Conservation (phyloP, 148 eudicot genomes). For the Bassia scoparia region DNA sequence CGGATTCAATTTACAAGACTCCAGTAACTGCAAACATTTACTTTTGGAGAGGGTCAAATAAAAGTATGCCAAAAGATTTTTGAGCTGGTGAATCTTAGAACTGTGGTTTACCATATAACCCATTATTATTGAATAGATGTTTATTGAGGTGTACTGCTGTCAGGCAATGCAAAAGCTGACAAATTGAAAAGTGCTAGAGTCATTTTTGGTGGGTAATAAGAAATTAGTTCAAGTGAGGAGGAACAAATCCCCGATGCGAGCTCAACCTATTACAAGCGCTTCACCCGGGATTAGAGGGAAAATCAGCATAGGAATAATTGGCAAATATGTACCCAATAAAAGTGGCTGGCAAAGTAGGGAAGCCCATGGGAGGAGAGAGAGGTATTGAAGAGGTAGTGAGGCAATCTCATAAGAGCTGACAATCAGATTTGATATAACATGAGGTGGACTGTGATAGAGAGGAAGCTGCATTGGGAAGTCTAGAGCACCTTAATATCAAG, state of each 20-base stretch:
- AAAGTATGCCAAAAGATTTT: constrained; percentile 17
- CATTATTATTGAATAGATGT: constrained; percentile 1
- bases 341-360: not conserved
- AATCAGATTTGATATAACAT: not conserved
- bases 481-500: constrained; percentile 21
- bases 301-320: not conserved
- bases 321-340: not conserved
- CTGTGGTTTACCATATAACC: no score
- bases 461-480: constrained; percentile 8
- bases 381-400: not conserved
- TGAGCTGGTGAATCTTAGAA: constrained; percentile 18
- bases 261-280: constrained; percentile 6
- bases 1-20: constrained; percentile 29
- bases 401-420: not conserved
- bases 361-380: not conserved
- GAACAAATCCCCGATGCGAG: no score
- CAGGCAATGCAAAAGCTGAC: constrained; percentile 22
- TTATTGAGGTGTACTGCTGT: constrained; percentile 18
- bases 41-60: not conserved
- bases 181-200: not conserved
- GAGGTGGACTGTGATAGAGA: no score
- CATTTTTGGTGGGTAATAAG: not conserved
- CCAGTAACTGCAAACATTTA: constrained; percentile 24
- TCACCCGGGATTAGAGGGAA: not conserved
- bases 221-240: no score